These are phyloP conservation scores for Trichosporon faecale DNA, from an alignment of 1,284 basidiomycete species.

Conservation along the genomic window DNA sequence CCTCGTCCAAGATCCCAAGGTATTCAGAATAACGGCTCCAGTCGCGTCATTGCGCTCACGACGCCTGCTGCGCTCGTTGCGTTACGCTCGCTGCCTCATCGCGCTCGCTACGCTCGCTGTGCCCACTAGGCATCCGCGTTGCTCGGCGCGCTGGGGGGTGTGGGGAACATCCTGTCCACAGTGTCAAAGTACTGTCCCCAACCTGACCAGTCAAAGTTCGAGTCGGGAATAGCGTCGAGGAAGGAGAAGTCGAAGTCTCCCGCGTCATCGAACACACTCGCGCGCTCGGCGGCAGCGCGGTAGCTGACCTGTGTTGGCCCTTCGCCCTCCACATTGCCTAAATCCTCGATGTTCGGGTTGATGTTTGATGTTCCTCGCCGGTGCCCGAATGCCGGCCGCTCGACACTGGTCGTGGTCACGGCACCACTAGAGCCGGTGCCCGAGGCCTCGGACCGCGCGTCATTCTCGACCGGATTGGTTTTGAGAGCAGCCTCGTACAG, in stretches of 20 bases:
- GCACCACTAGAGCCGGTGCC: slow-evolving; percentile 46
- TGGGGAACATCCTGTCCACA: slow-evolving; percentile 21
- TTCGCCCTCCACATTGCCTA: slow-evolving; percentile 14
- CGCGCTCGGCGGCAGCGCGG: slow-evolving; percentile 14
- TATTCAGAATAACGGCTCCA: too few species aligned
- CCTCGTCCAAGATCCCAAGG: too few species aligned
- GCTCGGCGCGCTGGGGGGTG: slow-evolving; percentile 2
- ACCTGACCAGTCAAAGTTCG: slow-evolving; percentile 74
- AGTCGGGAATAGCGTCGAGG: slow-evolving; percentile 74
- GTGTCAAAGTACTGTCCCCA: slow-evolving; percentile 35
- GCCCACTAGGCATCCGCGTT: not conserved
- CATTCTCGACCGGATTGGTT: slow-evolving; percentile 51
- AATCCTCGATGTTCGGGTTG: slow-evolving; percentile 10
- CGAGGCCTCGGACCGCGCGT: slow-evolving; percentile 36
- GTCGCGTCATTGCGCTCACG: too few species aligned
- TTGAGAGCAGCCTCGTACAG: slow-evolving; percentile 87
- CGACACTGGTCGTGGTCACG: slow-evolving; percentile 19
- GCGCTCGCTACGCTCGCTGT: too few species aligned
- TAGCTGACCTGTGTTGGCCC: slow-evolving; percentile 19
- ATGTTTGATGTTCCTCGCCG: not conserved
- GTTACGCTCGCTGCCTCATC: too few species aligned
- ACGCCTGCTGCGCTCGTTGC: too few species aligned
- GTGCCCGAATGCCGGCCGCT: slow-evolving; percentile 8
- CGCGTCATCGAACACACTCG: slow-evolving; percentile 16
- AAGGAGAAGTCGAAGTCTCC: slow-evolving; percentile 61